A percentile compares a stretch with the other conserved stretches of the same genome.
These are phyloP conservation scores for Silybum marianum DNA, from an alignment of 129 eudicot genomes.

Conservation along the genomic window DNA sequence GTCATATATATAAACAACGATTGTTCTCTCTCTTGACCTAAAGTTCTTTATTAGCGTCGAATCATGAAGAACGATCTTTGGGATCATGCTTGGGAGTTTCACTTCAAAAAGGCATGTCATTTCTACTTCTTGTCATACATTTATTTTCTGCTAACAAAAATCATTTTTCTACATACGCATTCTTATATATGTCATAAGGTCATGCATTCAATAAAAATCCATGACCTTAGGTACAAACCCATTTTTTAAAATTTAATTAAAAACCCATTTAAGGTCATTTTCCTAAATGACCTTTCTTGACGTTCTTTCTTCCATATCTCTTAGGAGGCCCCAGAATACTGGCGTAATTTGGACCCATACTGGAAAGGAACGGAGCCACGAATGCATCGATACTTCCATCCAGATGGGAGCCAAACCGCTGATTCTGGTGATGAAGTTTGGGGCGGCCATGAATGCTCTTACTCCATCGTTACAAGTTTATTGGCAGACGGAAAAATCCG, in stretches of 20 bases:
- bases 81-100: conserved; percentile 91
- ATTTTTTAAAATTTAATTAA: too few species aligned
- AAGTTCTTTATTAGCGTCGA: conserved; percentile 43
- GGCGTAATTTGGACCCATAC: conserved; percentile 74
- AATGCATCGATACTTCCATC: conserved; percentile 76
- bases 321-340: conserved; percentile 64
- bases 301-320: not conserved
- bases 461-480: conserved; percentile 65
- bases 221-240: too few species aligned
- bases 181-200: not conserved
- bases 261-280: not conserved
- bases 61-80: conserved; percentile 79
- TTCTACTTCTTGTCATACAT: too few species aligned
- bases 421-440: conserved; percentile 66
- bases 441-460: conserved; percentile 91
- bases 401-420: conserved; percentile 73
- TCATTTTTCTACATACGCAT: too few species aligned
- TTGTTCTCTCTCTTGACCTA: conserved; percentile 1
- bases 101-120: conserved; percentile 57
- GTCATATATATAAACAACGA: not conserved
- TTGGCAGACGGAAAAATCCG: conserved; percentile 61
- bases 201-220: too few species aligned
- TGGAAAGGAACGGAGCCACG: conserved; percentile 49
- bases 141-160: too few species aligned
- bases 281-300: not conserved